phyloP scores from a whole-genome alignment of 768 basidiomycete species.

The Lanmaoa rubissima region DNA sequence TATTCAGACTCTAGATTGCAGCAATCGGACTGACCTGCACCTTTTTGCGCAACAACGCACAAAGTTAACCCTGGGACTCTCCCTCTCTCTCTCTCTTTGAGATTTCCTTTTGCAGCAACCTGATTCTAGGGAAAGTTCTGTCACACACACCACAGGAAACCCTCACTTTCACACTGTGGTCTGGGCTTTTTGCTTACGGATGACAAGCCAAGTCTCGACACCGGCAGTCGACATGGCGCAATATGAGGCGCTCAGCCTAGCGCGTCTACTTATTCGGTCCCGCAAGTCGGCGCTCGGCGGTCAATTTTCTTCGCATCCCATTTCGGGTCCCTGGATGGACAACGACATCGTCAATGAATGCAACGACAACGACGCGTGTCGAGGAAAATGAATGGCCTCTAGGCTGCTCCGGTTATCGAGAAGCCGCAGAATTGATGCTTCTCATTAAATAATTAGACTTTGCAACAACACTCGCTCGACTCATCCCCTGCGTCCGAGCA shows the following conservation, averaged over 20 bases:
- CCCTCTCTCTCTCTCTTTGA: not conserved
- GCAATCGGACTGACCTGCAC: slow-evolving; percentile 4
- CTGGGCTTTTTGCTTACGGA: not conserved
- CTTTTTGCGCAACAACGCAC: not conserved
- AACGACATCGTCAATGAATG: not conserved
- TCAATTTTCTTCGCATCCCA: not conserved
- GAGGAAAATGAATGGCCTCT: not conserved
- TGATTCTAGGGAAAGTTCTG: not conserved
- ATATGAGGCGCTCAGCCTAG: too few species aligned
- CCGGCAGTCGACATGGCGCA: not conserved
- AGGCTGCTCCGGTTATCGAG: not conserved
- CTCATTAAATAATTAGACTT: slow-evolving; percentile 10
- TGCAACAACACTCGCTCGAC: not conserved
- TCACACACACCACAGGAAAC: not conserved
- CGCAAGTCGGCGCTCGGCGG: not conserved
- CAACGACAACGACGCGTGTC: not conserved
- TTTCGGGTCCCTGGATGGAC: not conserved
- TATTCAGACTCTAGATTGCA: not conserved
- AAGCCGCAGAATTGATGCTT: not conserved
- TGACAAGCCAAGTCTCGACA: not conserved
- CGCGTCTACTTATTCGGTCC: not conserved
- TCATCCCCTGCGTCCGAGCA: not conserved
- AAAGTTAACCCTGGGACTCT: not conserved
- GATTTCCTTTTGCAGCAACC: slow-evolving; percentile 8
- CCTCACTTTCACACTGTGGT: not conserved